Evolutionary conservation across 192 early-diverging fungal species (phyloP).

Genomic region (Coemansia brasiliensis): DNA sequence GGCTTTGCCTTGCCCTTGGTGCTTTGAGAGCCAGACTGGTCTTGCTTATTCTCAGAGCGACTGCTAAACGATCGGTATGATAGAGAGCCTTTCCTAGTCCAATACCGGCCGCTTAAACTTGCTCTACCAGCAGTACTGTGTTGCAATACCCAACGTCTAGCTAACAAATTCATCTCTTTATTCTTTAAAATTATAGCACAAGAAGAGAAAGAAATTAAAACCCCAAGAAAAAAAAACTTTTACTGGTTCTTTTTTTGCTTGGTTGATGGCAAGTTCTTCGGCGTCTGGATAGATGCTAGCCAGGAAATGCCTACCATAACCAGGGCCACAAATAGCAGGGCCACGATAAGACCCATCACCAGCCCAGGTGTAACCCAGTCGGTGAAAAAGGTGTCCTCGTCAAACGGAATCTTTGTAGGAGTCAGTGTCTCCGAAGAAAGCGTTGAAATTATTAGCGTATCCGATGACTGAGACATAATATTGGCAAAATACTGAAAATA

Average conservation of each 20-base stretch:
- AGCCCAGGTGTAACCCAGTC: constrained; percentile 57
- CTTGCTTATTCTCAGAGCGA: background rate
- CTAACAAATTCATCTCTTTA: constrained; percentile 2
- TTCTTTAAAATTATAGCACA: background rate
- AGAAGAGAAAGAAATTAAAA: background rate
- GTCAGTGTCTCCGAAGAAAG: constrained; percentile 5
- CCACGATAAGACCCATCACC: constrained; percentile 40
- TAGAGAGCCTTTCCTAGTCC: background rate
- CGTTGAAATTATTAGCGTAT: constrained; percentile 10
- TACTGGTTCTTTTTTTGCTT: constrained; percentile 53
- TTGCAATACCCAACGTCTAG: background rate
- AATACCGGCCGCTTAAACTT: background rate
- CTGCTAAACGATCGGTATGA: constrained; percentile 16
- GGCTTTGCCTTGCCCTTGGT: constrained; percentile 2
- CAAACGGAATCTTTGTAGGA: constrained; percentile 27
- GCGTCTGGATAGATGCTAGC: constrained; percentile 48
- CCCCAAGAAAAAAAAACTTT: constrained; percentile 6
- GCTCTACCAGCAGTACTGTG: background rate
- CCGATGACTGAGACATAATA: constrained; percentile 14
- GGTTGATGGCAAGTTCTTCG: constrained; percentile 43
- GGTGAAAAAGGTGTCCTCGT: constrained; percentile 50
- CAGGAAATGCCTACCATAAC: constrained; percentile 48
- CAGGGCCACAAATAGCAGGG: constrained; percentile 30
- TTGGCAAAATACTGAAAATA: background rate
- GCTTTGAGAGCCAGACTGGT: constrained; percentile 3